These are phyloP conservation scores for Anthracocystis panici-leucophaei DNA, from an alignment of 1,284 basidiomycete genomes.

Conservation along the genomic window DNA sequence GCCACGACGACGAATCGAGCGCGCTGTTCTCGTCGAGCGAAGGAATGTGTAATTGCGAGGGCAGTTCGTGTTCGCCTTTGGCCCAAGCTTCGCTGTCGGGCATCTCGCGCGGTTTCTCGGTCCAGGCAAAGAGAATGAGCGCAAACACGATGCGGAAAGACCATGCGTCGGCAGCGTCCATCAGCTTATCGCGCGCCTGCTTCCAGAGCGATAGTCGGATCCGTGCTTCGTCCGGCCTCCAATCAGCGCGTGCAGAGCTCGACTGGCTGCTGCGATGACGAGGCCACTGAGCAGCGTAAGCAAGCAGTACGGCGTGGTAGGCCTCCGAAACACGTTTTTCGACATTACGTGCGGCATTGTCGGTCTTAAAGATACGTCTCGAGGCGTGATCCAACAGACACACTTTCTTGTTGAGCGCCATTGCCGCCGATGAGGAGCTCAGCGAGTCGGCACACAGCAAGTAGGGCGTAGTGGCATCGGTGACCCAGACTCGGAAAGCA, in stretches of 20 bases:
- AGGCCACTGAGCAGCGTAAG: conserved; percentile 45
- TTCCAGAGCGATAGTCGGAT: conserved; percentile 41
- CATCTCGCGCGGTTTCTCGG: conserved; percentile 43
- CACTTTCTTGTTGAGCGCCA: conserved; percentile 44
- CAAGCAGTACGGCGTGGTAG: conserved; percentile 39
- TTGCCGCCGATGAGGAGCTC: conserved; percentile 13
- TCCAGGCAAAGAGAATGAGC: conserved; percentile 50
- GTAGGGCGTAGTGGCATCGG: conserved; percentile 37
- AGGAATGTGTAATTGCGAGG: conserved; percentile 22
- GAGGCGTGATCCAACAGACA: conserved; percentile 40
- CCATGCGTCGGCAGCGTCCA: conserved; percentile 44
- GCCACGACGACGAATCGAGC: conserved; percentile 39
- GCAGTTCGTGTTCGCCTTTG: conserved; percentile 18
- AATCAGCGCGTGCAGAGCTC: not conserved
- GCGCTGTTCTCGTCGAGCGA: conserved; percentile 49
- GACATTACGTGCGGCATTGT: conserved; percentile 24
- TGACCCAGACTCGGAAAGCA: conserved; percentile 43
- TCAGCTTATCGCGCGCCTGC: conserved; percentile 44
- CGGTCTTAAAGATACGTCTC: conserved; percentile 35
- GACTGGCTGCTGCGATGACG: conserved; percentile 21
- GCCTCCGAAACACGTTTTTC: conserved; percentile 44
- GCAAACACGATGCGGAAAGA: conserved; percentile 47
- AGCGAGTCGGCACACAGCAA: conserved; percentile 24
- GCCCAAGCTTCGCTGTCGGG: conserved; percentile 31
- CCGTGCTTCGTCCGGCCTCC: conserved; percentile 35